Evolutionary conservation across 75 land plant genomes (phyloP), one percentile per base, ranked within the genome.

Genomic region (Pinus albicaulis): DNA sequence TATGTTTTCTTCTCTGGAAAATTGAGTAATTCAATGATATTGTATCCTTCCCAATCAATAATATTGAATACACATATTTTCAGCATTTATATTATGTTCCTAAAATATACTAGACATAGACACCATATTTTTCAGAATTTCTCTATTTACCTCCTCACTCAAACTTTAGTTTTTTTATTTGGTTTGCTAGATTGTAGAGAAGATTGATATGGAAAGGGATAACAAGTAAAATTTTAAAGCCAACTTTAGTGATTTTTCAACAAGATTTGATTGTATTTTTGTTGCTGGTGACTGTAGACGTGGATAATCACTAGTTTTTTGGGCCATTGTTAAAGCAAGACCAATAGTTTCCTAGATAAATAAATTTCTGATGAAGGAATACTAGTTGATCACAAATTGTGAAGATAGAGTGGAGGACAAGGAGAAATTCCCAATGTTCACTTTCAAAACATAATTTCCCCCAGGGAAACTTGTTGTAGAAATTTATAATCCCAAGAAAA

Each of bases 201-300:
- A 90, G 77, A 76, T 96, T 57, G 95, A 90, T 1, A 6, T 96
- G 80, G 95, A 94, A 69, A 73, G 57, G 53, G 99, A 96, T 87
- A 81, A 83, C 73, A 71, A 93, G 5, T 90, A 93, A 24, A 96
- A 96, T 89, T 90, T 89, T 84, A 94, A 94, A 78, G 99, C 99
- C 3, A 89, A 89, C 6, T 94, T 86, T 81, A 98, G 98, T 11
- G 79, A 83, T 19, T 96, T 87, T 74, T 80, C 92, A 25, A 95
- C 96, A 36, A 95, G 66, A 62, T 77, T 89, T 11, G 92, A 96
- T 25, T 24, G 99, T 7, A 85, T 96, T 13, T 96, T 96, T 85
- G 98, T 95, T 11, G 95, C 98, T 60, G 99, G 99, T 23, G 99
- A 96, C 62, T 96, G 98, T 62, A 76, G 98, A 71, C 86, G 99